Evolutionary conservation across 805 yeast genomes (phyloP), one percentile per base, ranked within the genome.

Genomic region (Yamadazyma philogaea): DNA sequence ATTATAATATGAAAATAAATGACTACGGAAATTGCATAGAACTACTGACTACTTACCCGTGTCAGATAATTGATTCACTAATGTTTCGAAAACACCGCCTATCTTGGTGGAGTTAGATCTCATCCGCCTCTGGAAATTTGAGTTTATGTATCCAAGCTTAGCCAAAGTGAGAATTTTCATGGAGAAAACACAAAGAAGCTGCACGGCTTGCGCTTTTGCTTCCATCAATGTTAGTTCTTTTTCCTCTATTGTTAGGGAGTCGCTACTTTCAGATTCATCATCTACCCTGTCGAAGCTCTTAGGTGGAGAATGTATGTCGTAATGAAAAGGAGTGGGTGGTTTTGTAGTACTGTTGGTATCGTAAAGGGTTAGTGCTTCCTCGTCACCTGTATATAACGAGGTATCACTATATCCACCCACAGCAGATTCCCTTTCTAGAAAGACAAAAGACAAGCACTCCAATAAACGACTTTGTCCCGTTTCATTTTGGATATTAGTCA

Each of bases 121-220:
- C 6, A 77, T 40, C 50, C 82, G 60, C 6, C 52, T 44, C 6
- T 46, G 41, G 2, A 65, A 43, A 3, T 37, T 50, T 0, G 48
- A 50, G 17, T 58, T 55, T 3, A 70, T 52, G 43, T 72, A 55
- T 0, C 63, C 66, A 7, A 64, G 44, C 15, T 64, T 60, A 11
- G 57, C 42, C 30, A 77, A 57, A 6, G 61, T 55, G 14, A 64
- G 50, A 31, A 77, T 41, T 46, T 74, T 74, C 20, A 70, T 56
- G 0, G 72, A 57, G 40, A 53, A 68, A 14, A 71, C 66, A 46
- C 76, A 68, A 15, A 77, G 52, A 7, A 60, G 66, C 40, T 61
- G 64, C 44, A 74, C 79, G 7, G 57, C 52, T 8, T 45, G 28
- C 8, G 12, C 10, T 24, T 24, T 24, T 24, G 28, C 28, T 7